phyloP scores from a whole-genome alignment of 139 green algal genomes.

The Microglena sp. region DNA sequence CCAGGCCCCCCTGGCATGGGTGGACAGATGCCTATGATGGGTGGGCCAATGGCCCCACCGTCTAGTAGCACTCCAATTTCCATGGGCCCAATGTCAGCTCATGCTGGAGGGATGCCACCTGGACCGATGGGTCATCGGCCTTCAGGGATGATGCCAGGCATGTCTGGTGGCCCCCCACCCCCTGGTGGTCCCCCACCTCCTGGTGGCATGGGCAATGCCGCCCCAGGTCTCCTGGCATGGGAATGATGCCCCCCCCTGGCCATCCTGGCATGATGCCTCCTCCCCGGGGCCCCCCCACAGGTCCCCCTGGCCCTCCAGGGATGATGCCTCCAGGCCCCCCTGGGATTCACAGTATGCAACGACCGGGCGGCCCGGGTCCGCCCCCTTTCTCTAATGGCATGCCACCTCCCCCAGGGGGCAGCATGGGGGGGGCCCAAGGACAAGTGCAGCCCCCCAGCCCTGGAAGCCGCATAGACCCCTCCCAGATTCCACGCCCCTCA shows the following conservation, averaged over 20 bases:
- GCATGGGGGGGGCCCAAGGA: not conserved
- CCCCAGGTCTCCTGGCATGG: not conserved
- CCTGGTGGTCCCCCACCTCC: no score
- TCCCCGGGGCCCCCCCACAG: not conserved
- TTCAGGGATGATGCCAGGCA: no score
- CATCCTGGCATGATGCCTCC: constrained; percentile 3
- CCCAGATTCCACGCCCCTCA: constrained; percentile 68
- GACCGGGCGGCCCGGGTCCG: not conserved
- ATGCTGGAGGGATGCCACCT: no score
- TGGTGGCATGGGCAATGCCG: no score
- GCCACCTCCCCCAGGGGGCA: not conserved
- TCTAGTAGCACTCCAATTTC: no score
- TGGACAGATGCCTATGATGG: no score
- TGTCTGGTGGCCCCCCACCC: no score
- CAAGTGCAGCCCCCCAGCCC: not conserved
- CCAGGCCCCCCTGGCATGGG: no score
- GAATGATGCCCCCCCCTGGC: not conserved
- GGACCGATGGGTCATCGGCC: no score
- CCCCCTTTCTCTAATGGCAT: not conserved
- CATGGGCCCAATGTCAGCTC: no score
- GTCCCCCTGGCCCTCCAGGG: not conserved
- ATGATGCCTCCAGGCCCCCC: no score
- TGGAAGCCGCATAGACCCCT: constrained; percentile 61
- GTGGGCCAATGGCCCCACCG: no score
- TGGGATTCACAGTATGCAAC: not conserved